Base-by-base conservation (phyloP, 257 asterid genomes). In the Oldenlandia corymbosa region DNA sequence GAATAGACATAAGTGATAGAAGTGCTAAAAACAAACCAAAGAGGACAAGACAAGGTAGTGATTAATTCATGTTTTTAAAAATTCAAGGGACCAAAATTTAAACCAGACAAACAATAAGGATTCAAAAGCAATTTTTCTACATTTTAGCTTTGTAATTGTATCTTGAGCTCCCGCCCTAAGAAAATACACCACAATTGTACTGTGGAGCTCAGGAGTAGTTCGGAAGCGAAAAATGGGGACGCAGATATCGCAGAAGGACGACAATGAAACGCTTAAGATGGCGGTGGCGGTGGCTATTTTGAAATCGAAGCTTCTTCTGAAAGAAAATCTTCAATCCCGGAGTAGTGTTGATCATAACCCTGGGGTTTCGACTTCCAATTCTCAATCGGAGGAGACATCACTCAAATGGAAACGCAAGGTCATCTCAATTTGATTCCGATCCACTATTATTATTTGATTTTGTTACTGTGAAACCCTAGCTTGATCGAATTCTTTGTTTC, bases 341-440 rank as follows among this genome's bases (percentile, higher is more conserved):
- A 28, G 17, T n/a, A 20, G 5, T 46, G n/a, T 8, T 32, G 24
- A 31, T 21, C 21, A 14, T 18, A 18, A n/a, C 8, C 43, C 41
- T 32, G 30, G 65, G 41, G 43, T 47, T 58, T 34, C 72, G 32
- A 26, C 66, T 4, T 50, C 51, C 18, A n/a, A 50, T 61, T 37
- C 77, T 54, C 76, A 78, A 50, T 69, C 84, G 13, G 87, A 83
- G 10, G 84, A 77, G 32, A 80, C 84, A 41, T 80, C 84, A 37
- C 75, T 79, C 65, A 81, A 75, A 72, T 90, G 97, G 97, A 90
- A 84, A 69, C 79, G 52, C 52, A 91, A 91, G 89, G 93, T 90
- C 7, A 30, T 34, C 60, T 32, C 18, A 45, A 23, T 50, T 46
- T 48, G 20, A 20, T n/a, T 6, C 39, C 41, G 14, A 20, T 54